Base-by-base conservation (phyloP, 2,329 filamentous ascomycete genomes). In the Aspergillus transmontanensis region DNA sequence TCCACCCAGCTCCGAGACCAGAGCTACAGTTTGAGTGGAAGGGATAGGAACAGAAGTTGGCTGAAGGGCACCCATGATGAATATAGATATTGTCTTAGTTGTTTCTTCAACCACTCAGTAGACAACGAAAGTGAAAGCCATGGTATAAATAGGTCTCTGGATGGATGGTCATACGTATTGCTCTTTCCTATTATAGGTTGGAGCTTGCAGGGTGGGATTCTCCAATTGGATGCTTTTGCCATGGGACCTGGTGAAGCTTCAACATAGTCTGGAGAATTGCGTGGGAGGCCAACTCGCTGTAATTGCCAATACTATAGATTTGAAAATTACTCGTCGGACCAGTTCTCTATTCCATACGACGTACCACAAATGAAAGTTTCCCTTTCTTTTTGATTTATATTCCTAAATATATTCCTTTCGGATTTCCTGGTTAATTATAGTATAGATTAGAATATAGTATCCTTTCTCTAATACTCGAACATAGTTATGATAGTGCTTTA, bases 1-100 rank as follows among this genome's bases (percentile, higher is more conserved):
- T 10, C 76, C 77, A 19, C 79, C 79, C 3, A 81, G 74, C 28
- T 74, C 65, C 21, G 68, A 76, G 66, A 85, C 77, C 61, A 81
- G 69, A 48, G 79, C 78, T 28, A 79, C 79, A 3, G 75, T 81
- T 63, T 82, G 79, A 9, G 68, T 70, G 59, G 55, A 28, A 51
- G 62, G 51, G 55, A 67, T 63, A 34, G 53, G 7, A 2, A 11
- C 46, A n/a, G 46, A 4, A n/a, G 14, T 12, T 59, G 55, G 36
- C 54, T 57, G 39, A 56, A 66, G 58, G 26, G 57, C 26, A 23
- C 51, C 50, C 62, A 64, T 63, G 51, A 53, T 59, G 36, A 46
- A 9, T 16, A 12, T 11, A 16, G 36, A 34, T 54, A 26, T 50
- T 50, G 6, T 5, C 16, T 32, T 4, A 19, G 14, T 16, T 48